A percentile compares a stretch with the other conserved stretches of the same genome.
phyloP scores from a whole-genome alignment of 1,284 basidiomycete genomes.

The Cutaneotrichosporon mucoides region DNA sequence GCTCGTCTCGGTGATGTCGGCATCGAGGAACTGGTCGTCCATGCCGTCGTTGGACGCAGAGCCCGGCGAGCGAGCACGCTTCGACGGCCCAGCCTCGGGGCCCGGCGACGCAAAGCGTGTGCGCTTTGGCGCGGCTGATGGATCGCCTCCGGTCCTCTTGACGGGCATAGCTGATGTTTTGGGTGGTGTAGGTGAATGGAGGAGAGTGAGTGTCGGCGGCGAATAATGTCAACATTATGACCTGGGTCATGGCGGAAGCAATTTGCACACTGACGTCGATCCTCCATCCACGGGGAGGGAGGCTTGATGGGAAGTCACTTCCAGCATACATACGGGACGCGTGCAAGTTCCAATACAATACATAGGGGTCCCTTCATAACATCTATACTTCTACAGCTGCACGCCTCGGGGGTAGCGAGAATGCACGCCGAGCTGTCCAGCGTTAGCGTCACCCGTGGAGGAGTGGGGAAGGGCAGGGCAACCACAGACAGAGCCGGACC shows the following conservation, averaged over 20 bases:
- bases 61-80: too few species aligned
- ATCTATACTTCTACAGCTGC: slow-evolving; percentile 37
- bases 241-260: slow-evolving; percentile 6
- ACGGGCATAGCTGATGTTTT: slow-evolving; percentile 27
- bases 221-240: background rate
- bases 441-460: background rate
- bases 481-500: too few species aligned
- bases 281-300: background rate
- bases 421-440: slow-evolving; percentile 43
- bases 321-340: background rate
- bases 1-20: slow-evolving; percentile 38
- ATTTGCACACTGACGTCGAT: background rate
- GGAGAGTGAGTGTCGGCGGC: background rate
- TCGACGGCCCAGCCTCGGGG: slow-evolving; percentile 13
- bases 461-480: too few species aligned
- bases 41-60: slow-evolving; percentile 1
- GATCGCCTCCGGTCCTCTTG: slow-evolving; percentile 33
- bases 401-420: slow-evolving; percentile 49
- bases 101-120: slow-evolving; percentile 71
- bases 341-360: slow-evolving; percentile 16
- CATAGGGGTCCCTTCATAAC: slow-evolving; percentile 12
- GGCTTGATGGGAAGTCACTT: background rate
- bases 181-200: background rate
- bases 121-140: slow-evolving; percentile 56
- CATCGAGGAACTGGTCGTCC: slow-evolving; percentile 35